Evolutionary conservation across 1,284 basidiomycete genomes (phyloP), one percentile per base, ranked within the genome.

Genomic region (Naganishia sp.): DNA sequence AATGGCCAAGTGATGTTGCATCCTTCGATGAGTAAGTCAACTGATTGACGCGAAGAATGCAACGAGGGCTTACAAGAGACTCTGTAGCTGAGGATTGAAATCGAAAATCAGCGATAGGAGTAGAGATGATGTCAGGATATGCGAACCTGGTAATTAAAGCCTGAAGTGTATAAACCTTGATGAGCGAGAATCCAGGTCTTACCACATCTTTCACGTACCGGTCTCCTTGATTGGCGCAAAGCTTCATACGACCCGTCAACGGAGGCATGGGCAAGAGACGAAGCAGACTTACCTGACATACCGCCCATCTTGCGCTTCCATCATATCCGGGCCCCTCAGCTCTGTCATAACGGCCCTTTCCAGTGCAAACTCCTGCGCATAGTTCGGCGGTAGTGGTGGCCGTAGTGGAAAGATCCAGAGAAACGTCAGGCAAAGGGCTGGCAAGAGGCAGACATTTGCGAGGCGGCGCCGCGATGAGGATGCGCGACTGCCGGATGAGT

Each of bases 1-100:
- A 10, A 76, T 69, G 0, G 79, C 79, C 9, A 79, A 66, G 46
- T 79, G 76, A 49, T 79, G 77, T 56, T 79, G 74, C 31, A 80
- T 63, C 25, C 76, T 78, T 67, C 3, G 51, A 32, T 47, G 63
- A 11, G 31, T 18, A 18, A 28, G 31, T 52, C 17, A 52, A 1
- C 0, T 15, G n/a, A 6, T 32, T 6, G 50, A 11, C 28, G 25
- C 9, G 9, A 11, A 11, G 6, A 1, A 35, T 7, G 17, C 18
- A 21, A 31, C 18, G 41, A 23, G 42, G 2, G 17, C 69, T 57
- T 50, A 70, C 42, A 54, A 58, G 41, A 65, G 55, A 56, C 52
- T 53, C 50, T 68, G 64, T 6, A 69, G 43, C 46, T 43, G 25
- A 63, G 71, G 66, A 1, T 39, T 72, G 72, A 50, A 72, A 71